Conservation (phyloP, 371 early-diverging fungal species). For the Rhizopus microsporus region DNA sequence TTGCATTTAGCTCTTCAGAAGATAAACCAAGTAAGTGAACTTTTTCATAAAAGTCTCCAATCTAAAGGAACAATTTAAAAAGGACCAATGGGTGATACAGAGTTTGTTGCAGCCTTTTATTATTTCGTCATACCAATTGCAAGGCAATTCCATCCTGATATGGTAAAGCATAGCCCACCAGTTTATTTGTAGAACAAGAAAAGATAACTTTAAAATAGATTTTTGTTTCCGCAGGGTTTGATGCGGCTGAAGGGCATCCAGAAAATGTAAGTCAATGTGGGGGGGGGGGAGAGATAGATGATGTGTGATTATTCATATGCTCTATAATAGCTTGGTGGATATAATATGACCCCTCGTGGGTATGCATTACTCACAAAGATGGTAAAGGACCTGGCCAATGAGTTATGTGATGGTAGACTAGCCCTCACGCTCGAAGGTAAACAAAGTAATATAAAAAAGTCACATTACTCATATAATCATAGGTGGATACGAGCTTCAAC, state of each 20-base stretch:
- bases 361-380: conserved; percentile 60
- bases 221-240: conserved; percentile 71
- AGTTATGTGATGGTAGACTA: conserved; percentile 54
- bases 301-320: background rate
- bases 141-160: conserved; percentile 62
- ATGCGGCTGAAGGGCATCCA: conserved; percentile 67
- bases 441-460: background rate
- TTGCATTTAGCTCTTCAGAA: conserved; percentile 53
- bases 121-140: conserved; percentile 64
- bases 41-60: background rate
- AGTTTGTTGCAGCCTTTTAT: conserved; percentile 67
- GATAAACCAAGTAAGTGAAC: conserved; percentile 53
- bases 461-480: background rate
- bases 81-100: conserved; percentile 69
- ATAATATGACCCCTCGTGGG: conserved; percentile 59
- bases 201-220: conserved; percentile 24
- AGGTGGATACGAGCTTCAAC: conserved; percentile 55
- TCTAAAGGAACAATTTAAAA: background rate
- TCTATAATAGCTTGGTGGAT: conserved; percentile 55
- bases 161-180: conserved; percentile 30
- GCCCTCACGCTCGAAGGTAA: conserved; percentile 57
- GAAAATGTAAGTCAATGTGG: conserved; percentile 46
- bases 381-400: conserved; percentile 54
- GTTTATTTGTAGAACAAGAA: background rate
- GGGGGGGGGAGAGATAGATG: background rate